phyloP scores from a whole-genome alignment of 345 rosid genomes.

The Euphorbia tirucalli region DNA sequence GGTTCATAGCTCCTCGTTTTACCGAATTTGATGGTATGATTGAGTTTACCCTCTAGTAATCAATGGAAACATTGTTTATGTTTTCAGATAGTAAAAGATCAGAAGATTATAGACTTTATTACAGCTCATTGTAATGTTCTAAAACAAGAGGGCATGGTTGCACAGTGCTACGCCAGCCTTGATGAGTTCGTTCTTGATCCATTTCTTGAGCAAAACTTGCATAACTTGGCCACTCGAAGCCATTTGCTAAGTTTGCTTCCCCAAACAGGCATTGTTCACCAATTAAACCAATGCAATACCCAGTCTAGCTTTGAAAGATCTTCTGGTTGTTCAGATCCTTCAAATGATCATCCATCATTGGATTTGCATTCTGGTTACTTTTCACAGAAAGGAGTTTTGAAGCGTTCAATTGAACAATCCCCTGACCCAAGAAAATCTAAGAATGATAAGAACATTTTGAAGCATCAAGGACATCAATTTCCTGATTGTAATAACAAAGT shows the following conservation, averaged over 20 bases:
- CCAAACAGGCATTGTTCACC: conserved; percentile 18
- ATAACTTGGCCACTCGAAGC: conserved; percentile 13
- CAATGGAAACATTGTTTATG: background rate
- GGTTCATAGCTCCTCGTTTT: conserved; percentile 12
- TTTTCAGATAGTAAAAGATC: conserved; percentile 60
- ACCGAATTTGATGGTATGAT: background rate
- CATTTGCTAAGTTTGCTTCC: conserved; percentile 25
- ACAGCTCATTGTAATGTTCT: conserved; percentile 36
- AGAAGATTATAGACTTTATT: conserved; percentile 48
- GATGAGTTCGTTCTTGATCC: conserved; percentile 12
- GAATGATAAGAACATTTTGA: conserved; percentile 9
- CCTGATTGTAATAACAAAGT: conserved; percentile 18
- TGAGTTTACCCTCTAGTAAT: background rate
- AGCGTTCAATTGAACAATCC: conserved; percentile 22
- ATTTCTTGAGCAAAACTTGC: conserved; percentile 25
- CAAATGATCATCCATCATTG: conserved; percentile 33
- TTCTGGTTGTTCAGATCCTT: conserved; percentile 46
- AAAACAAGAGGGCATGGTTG: conserved; percentile 25
- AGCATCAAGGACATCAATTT: conserved; percentile 22
- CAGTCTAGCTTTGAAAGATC: conserved; percentile 46
- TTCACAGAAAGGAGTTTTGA: conserved; percentile 23
- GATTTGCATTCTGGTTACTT: conserved; percentile 22
- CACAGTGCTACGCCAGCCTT: conserved; percentile 19
- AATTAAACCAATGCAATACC: conserved; percentile 15
- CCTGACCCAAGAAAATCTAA: conserved; percentile 21